Evolutionary conservation across 1,284 basidiomycete species (phyloP), one percentile per base, ranked within the genome.

Genomic region (Bjerkandera adusta): DNA sequence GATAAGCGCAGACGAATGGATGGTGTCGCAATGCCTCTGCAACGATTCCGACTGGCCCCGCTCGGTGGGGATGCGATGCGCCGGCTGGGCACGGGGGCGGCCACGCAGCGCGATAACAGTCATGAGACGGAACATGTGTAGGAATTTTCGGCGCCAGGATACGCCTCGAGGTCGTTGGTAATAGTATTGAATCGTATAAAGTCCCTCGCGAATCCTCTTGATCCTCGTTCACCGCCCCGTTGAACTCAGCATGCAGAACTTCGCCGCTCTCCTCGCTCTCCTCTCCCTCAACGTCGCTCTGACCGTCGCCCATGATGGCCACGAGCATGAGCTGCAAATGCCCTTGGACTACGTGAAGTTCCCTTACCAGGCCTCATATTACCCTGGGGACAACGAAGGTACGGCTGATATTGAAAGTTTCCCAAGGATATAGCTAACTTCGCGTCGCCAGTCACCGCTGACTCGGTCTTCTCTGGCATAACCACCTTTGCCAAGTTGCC

Each of bases 401-500:
- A 57, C 42, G 41, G n/a, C 42, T 20, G 13, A 47, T 34, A 42
- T 36, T 44, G 4, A n/a, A 27, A 5, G 15, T 41, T 4, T 10
- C 26, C 24, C 22, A 10, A 22, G 22, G 10, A 13, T 21, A 22
- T n/a, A 20, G 24, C 24, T 43, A 15, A 38, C 15, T 46, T 45
- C 11, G n/a, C 38, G 22, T 25, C 40, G n/a, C 20, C 47, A 82
- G 83, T 85, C 22, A 85, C 81, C 29, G 82, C 82, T 8, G 76
- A 87, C 58, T 77, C 84, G 20, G 69, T 85, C 30, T 88, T 87
- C 64, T 81, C 83, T 46, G 85, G 85, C 3, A 85, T 88, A 35
- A 78, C 83, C 3, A 87, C 85, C 4, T 88, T 88, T 58, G 85
- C 85, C 26, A 85, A 72, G 63, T 70, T 88, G 24, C 85, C 85